A percentile compares a stretch with the other conserved stretches of the same genome.
phyloP scores from a whole-genome alignment of 2,329 filamentous ascomycete species.

The Lasiodiplodia citricola region DNA sequence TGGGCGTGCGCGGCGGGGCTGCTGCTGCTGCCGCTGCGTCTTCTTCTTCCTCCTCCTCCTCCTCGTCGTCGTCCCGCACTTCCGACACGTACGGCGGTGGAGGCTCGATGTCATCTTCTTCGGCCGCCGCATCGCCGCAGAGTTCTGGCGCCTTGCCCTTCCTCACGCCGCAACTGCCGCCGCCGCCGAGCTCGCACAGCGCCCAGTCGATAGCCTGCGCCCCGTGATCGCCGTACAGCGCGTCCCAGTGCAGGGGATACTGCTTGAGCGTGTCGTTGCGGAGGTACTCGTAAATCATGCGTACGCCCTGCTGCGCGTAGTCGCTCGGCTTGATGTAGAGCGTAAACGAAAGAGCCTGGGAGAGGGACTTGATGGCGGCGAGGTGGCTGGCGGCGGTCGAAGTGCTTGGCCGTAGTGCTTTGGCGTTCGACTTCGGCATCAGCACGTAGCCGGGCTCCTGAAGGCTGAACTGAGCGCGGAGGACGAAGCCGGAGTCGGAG shows the following conservation, averaged over 20 bases:
- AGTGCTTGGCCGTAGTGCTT: conserved; percentile 12
- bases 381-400: conserved; percentile 10
- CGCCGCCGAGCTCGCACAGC: neutral
- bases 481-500: neutral
- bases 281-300: neutral
- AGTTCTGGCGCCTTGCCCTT: neutral
- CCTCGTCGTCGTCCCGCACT: neutral
- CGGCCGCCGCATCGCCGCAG: neutral
- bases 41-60: no score
- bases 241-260: conserved; percentile 5
- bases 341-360: neutral
- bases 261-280: neutral
- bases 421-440: conserved; percentile 19
- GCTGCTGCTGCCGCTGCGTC: no score
- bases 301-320: conserved; percentile 11
- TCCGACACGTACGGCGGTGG: conserved; percentile 6
- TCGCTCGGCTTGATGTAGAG: conserved; percentile 25
- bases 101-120: neutral
- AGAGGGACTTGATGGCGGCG: neutral
- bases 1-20: neutral
- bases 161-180: neutral
- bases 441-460: conserved; percentile 6
- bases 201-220: conserved; percentile 15
- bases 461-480: conserved; percentile 13
- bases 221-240: neutral